Evolutionary conservation across 2,329 filamentous ascomycete species (phyloP).

Genomic region (Hypoxylon sp.): DNA sequence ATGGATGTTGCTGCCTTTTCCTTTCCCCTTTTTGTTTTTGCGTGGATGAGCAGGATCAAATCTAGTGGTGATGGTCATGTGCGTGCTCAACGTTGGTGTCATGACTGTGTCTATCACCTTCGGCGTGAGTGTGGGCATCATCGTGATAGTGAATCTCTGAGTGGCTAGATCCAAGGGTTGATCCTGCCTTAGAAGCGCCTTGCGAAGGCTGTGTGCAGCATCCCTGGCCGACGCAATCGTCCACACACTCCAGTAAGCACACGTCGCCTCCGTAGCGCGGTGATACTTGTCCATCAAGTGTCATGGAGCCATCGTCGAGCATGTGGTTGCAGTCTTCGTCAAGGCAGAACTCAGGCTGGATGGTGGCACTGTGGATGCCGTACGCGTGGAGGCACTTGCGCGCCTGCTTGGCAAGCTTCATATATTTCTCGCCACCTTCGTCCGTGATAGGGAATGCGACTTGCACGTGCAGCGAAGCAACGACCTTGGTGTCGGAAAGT

Average conservation of each 20-base stretch:
- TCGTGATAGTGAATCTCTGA: constrained; percentile 47
- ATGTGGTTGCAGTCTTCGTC: constrained; percentile 57
- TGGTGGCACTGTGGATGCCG: constrained; percentile 95
- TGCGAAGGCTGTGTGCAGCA: constrained; percentile 51
- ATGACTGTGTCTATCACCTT: constrained; percentile 17
- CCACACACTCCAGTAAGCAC: constrained; percentile 63
- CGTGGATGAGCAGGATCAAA: neutral
- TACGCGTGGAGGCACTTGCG: constrained; percentile 91
- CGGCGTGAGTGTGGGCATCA: constrained; percentile 22
- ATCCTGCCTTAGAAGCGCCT: constrained; percentile 44
- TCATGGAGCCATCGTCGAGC: constrained; percentile 44
- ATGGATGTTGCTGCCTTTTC: constrained; percentile 1
- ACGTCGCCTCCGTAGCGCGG: constrained; percentile 39
- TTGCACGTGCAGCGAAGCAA: constrained; percentile 93
- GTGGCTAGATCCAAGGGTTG: constrained; percentile 47
- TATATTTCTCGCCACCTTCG: constrained; percentile 81
- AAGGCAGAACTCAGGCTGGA: constrained; percentile 87
- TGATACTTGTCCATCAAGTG: constrained; percentile 40
- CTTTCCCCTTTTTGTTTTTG: neutral
- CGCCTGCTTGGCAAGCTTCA: constrained; percentile 85
- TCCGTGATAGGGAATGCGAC: constrained; percentile 89
- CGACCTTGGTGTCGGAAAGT: constrained; percentile 90
- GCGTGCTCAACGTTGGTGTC: constrained; percentile 1
- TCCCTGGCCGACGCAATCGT: constrained; percentile 56
- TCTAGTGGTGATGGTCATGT: constrained; percentile 1